These are phyloP conservation scores for Cucurbita moschata DNA, from an alignment of 306 rosid species.

Conservation along the genomic window DNA sequence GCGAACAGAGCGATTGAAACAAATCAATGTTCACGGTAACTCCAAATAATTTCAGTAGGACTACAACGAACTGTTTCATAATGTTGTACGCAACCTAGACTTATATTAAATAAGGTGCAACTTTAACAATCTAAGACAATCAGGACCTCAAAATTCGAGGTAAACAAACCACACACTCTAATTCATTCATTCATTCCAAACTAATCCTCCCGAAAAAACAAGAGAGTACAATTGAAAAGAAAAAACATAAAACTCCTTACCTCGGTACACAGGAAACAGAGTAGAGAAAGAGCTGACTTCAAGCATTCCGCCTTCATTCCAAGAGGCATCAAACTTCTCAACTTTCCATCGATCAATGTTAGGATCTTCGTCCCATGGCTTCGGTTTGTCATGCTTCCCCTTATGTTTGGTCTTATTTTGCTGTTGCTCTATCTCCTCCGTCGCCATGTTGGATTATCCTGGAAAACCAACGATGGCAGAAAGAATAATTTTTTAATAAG, in stretches of 20 bases:
- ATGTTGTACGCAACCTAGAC: neutral
- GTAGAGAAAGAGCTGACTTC: slow-evolving; percentile 85
- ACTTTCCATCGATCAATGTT: slow-evolving; percentile 71
- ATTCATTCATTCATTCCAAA: neutral
- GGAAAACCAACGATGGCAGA: neutral
- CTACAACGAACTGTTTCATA: neutral
- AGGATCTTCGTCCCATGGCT: slow-evolving; percentile 97
- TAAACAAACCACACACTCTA: neutral
- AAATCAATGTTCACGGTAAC: neutral
- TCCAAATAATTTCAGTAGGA: neutral
- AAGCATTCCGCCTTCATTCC: slow-evolving; percentile 84
- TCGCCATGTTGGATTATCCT: neutral
- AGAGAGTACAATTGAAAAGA: neutral
- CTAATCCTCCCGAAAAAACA: neutral
- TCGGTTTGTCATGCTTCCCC: slow-evolving; percentile 88
- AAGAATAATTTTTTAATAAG: too few species aligned
- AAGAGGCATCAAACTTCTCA: slow-evolving; percentile 68
- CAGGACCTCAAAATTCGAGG: neutral
- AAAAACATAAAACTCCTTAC: neutral
- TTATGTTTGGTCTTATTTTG: slow-evolving; percentile 22
- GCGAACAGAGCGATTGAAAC: neutral
- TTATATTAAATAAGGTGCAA: neutral
- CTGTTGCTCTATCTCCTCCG: neutral
- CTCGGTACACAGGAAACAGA: slow-evolving; percentile 66
- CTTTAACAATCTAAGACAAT: neutral